Percentiles rank a stretch among this genome's conserved stretches.
These are phyloP conservation scores for Populus hybrid DNA, from an alignment of 441 rosid genomes.

Conservation along the genomic window DNA sequence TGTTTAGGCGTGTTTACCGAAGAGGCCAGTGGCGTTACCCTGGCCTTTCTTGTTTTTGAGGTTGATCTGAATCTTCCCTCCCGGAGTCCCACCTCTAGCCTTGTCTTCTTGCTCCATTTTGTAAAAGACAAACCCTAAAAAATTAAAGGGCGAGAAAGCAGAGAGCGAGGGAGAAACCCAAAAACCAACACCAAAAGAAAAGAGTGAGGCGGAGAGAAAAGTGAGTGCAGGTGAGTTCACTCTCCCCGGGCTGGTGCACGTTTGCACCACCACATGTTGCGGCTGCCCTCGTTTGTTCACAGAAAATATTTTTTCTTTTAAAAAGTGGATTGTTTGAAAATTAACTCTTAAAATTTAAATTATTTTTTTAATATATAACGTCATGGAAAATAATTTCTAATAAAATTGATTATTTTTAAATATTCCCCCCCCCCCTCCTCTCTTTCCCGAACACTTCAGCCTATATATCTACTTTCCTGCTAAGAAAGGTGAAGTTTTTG, in stretches of 20 bases:
- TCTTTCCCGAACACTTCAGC: background rate
- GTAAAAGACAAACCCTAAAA: slow-evolving; percentile 7
- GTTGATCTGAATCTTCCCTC: slow-evolving; percentile 42
- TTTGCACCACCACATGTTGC: slow-evolving; percentile 25
- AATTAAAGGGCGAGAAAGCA: background rate
- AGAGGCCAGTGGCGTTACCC: slow-evolving; percentile 11
- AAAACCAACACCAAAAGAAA: background rate
- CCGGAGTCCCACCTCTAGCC: slow-evolving; percentile 19
- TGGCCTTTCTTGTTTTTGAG: slow-evolving; percentile 19
- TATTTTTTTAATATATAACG: no score
- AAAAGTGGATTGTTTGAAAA: background rate
- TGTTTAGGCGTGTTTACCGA: background rate
- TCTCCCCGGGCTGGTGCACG: slow-evolving; percentile 26
- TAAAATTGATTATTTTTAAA: slow-evolving; percentile 18
- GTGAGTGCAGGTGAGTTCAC: slow-evolving; percentile 3
- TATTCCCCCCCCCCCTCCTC: background rate
- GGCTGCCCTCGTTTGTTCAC: slow-evolving; percentile 9
- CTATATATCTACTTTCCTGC: background rate
- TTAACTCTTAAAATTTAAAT: no score
- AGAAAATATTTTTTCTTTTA: background rate
- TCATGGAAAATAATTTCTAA: no score
- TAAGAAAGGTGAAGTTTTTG: background rate
- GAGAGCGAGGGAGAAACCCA: background rate
- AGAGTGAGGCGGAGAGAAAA: background rate
- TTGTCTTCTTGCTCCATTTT: slow-evolving; percentile 41